A percentile compares a stretch with the other conserved stretches of the same genome.
These are phyloP conservation scores for Epichloe typhina DNA, from an alignment of 2,329 filamentous ascomycete genomes.

Conservation along the genomic window DNA sequence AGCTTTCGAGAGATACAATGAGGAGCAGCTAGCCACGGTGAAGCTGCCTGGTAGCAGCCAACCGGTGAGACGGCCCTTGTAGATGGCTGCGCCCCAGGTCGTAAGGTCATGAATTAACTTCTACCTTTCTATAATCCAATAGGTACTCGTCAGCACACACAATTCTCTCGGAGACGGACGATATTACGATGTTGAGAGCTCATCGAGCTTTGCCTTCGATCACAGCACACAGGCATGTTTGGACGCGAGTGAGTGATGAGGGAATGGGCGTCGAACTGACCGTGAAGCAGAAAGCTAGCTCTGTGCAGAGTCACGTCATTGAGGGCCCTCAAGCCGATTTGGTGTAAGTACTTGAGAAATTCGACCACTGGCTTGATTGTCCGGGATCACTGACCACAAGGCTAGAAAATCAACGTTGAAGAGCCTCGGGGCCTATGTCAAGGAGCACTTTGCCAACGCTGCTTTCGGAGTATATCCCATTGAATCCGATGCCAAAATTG, in stretches of 20 bases:
- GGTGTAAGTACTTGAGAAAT: slow-evolving; percentile 47
- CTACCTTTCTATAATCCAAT: slow-evolving; percentile 7
- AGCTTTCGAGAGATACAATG: slow-evolving; percentile 90
- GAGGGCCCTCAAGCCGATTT: slow-evolving; percentile 68
- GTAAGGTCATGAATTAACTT: background rate
- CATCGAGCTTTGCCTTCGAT: slow-evolving; percentile 80
- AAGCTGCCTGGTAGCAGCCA: slow-evolving; percentile 81
- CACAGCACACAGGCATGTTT: slow-evolving; percentile 58
- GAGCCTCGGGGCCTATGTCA: slow-evolving; percentile 58
- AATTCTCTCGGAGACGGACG: slow-evolving; percentile 68
- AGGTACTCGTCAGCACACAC: slow-evolving; percentile 76
- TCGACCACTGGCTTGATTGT: background rate
- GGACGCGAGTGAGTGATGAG: background rate
- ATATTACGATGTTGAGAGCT: slow-evolving; percentile 84
- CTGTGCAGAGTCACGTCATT: slow-evolving; percentile 62
- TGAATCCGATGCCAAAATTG: slow-evolving; percentile 61
- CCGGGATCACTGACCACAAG: background rate
- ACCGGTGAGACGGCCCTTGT: slow-evolving; percentile 18
- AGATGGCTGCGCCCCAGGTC: too few relatives aligned
- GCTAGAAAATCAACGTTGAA: slow-evolving; percentile 72
- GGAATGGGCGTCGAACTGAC: slow-evolving; percentile 1
- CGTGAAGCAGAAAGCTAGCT: slow-evolving; percentile 57
- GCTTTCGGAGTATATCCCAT: slow-evolving; percentile 74
- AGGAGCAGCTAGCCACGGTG: slow-evolving; percentile 79
- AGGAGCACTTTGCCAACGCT: slow-evolving; percentile 78